Conservation (phyloP, 2,329 filamentous ascomycete genomes). For the Alternaria alternata region DNA sequence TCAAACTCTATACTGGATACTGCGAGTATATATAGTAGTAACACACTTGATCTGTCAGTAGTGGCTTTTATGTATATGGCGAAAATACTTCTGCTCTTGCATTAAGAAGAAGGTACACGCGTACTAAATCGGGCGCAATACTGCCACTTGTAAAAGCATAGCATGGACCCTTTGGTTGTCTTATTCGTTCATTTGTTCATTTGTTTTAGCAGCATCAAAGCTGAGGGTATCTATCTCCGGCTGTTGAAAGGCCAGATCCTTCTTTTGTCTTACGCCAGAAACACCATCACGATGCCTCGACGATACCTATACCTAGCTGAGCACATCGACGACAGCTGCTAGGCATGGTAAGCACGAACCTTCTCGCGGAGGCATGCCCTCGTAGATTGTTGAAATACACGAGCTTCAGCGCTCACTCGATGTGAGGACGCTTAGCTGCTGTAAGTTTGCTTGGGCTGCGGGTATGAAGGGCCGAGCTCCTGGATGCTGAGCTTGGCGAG, state of each 20-base stretch:
- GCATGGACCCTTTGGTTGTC: not conserved
- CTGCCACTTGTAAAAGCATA: not conserved
- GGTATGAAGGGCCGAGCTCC: constrained; percentile 90
- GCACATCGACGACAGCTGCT: not conserved
- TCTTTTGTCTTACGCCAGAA: constrained; percentile 8
- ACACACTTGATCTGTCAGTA: not conserved
- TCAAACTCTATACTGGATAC: no score
- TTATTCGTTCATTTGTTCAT: not conserved
- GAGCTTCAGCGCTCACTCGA: constrained; percentile 45
- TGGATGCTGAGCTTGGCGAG: constrained; percentile 92
- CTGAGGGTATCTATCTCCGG: constrained; percentile 30
- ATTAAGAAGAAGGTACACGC: not conserved
- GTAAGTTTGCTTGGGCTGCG: constrained; percentile 53
- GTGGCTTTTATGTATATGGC: not conserved
- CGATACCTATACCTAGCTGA: not conserved
- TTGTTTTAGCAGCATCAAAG: constrained; percentile 11
- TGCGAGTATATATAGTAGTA: no score
- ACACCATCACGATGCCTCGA: constrained; percentile 4
- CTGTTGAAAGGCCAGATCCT: constrained; percentile 32
- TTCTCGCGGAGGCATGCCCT: constrained; percentile 23
- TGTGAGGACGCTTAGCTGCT: constrained; percentile 41
- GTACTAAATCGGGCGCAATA: no score
- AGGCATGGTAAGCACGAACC: constrained; percentile 5
- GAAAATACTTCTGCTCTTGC: not conserved
- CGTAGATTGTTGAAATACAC: constrained; percentile 54